Evolutionary conservation across 176 grass and related monocot genomes (phyloP), one percentile per base, ranked within the genome.

Genomic region (Eremochloa ophiuroides): DNA sequence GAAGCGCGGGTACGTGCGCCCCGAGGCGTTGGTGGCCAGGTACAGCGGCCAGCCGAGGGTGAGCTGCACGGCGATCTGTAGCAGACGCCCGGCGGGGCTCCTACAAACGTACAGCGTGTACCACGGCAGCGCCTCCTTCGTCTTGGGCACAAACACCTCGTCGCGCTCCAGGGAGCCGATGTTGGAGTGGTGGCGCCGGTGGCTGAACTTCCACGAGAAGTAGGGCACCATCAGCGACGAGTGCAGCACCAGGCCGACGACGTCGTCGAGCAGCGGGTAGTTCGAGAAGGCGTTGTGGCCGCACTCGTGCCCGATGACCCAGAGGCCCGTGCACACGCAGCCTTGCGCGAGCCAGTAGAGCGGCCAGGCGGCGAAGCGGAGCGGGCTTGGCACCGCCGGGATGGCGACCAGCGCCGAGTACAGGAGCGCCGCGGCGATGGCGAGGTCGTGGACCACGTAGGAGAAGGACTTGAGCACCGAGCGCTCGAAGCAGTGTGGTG

Each of bases 171-270:
- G 22, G 59, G 95, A 98, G 8, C 88, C 92, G 3, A 90, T 98
- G 71, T 94, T 98, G 69, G 92, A 98, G 91, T 98, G 95, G 81
- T 94, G 95, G 65, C 95, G 92, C 22, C 95, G 85, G 78, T 94
- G 95, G 90, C 92, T 94, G 81, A 91, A 94, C 77, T 98, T 98
- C 95, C 95, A 98, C 6, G 95, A 94, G 88, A 94, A 98, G 86
- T 94, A 98, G 0, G 95, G 95, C 10, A 94, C 95, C 12, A 98
- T 74, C 55, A 98, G 88, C 55, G 75, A 77, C 30, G 95, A 98
- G 88, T 98, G 95, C 63, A 98, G 92, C 83, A 94, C 83, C 66
- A 98, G 67, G 70, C 95, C 95, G 20, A 98, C 92, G 2, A 75
- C 10, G 83, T 98, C 92, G 8, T 94, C 95, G 6, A 98, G 95